Evolutionary conservation across 768 basidiomycete species (phyloP).

Genomic region (Polyporus arcularius): DNA sequence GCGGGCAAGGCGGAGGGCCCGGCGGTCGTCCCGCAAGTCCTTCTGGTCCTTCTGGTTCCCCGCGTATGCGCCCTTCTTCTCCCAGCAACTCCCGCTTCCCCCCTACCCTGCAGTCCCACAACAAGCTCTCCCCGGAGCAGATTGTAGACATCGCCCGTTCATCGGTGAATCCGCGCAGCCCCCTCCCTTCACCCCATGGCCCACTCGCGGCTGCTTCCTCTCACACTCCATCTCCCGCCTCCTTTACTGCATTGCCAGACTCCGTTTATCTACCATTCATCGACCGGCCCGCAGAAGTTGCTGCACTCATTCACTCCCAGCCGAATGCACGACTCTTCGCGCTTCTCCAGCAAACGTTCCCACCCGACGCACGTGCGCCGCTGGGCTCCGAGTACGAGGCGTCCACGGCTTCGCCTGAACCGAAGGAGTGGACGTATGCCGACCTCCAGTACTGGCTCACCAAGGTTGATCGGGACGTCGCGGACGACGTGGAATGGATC

Average conservation of each 20-base stretch:
- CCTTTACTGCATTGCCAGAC: conserved; percentile 74
- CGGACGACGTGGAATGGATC: conserved; percentile 74
- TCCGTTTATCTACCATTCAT: conserved; percentile 86
- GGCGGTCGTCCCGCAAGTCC: conserved; percentile 27
- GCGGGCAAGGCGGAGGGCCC: conserved; percentile 11
- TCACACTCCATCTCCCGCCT: conserved; percentile 43
- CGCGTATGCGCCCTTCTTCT: conserved; percentile 40
- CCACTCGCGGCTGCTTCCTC: conserved; percentile 30
- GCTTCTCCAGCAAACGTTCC: conserved; percentile 73
- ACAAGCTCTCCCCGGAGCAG: conserved; percentile 69
- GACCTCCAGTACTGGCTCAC: conserved; percentile 74
- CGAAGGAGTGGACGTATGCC: conserved; percentile 67
- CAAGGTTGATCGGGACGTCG: conserved; percentile 58
- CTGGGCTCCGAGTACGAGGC: conserved; percentile 28
- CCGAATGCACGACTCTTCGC: conserved; percentile 73
- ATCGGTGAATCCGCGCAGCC: conserved; percentile 47
- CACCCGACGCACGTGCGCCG: conserved; percentile 30
- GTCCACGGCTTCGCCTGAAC: conserved; percentile 43
- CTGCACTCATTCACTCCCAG: conserved; percentile 60
- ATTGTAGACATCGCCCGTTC: conserved; percentile 72
- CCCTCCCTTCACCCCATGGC: conserved; percentile 28
- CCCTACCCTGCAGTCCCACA: conserved; percentile 33
- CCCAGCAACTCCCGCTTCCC: conserved; percentile 47
- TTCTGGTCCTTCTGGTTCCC: conserved; percentile 29
- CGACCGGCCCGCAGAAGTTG: conserved; percentile 77